phyloP scores from a whole-genome alignment of 2,329 filamentous ascomycete genomes.

The Ascocoryne sarcoides region DNA sequence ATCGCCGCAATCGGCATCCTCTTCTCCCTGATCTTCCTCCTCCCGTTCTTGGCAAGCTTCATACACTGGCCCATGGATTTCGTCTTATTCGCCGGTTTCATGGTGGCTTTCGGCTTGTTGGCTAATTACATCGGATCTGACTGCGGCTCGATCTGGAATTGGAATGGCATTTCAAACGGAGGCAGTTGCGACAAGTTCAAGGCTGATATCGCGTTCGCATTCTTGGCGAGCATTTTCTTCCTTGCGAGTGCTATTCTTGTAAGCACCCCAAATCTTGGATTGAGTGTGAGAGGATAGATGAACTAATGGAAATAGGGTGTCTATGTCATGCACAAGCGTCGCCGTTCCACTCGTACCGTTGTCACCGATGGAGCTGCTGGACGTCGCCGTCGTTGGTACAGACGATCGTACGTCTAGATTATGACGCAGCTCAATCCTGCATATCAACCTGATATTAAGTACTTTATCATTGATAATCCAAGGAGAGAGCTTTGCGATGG shows the following conservation, averaged over 20 bases:
- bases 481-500: no score
- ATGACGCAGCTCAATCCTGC: no score
- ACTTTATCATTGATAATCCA: no score
- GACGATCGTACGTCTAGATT: neutral
- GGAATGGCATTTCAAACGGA: slow-evolving; percentile 74
- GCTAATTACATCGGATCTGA: slow-evolving; percentile 66
- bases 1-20: slow-evolving; percentile 61
- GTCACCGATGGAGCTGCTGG: neutral
- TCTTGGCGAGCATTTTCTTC: slow-evolving; percentile 20
- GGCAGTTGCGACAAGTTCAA: slow-evolving; percentile 60
- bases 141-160: slow-evolving; percentile 69
- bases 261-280: neutral
- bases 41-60: slow-evolving; percentile 61
- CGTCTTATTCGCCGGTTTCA: slow-evolving; percentile 56
- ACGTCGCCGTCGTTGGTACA: neutral
- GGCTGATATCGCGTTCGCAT: slow-evolving; percentile 35
- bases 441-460: no score
- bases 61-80: slow-evolving; percentile 64
- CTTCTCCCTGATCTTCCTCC: slow-evolving; percentile 60
- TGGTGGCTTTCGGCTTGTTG: slow-evolving; percentile 42
- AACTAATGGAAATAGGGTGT: slow-evolving; percentile 1
- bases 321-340: slow-evolving; percentile 4
- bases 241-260: slow-evolving; percentile 14
- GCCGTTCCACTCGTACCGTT: neutral
- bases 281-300: neutral